Percentiles rank a stretch among this genome's conserved stretches.
These are phyloP conservation scores for Colletotrichum godetiae DNA, from an alignment of 2,329 filamentous ascomycete genomes.

Conservation along the genomic window DNA sequence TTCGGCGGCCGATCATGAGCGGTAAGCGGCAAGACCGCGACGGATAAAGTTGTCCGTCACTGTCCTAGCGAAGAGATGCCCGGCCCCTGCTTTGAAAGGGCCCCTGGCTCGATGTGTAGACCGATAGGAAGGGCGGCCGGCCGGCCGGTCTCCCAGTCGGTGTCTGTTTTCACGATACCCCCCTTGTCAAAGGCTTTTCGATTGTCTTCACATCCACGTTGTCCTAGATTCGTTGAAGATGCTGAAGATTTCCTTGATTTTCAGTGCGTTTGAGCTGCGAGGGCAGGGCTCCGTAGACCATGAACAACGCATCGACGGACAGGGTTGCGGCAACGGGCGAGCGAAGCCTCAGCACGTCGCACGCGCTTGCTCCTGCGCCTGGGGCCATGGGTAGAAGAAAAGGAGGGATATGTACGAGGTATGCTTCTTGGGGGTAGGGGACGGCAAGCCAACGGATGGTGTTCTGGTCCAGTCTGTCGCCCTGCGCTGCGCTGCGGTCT, in stretches of 20 bases:
- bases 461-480: not conserved
- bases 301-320: conserved; percentile 8
- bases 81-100: not conserved
- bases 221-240: not conserved
- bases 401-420: not conserved
- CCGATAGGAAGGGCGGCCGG: not conserved
- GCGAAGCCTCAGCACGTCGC: not conserved
- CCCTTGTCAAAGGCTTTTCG: not conserved
- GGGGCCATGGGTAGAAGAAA: not conserved
- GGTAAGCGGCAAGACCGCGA: conserved; percentile 1
- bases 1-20: not conserved
- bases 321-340: not conserved
- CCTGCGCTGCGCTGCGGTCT: not conserved
- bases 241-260: conserved; percentile 3
- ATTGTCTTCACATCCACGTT: conserved; percentile 1
- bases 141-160: not conserved
- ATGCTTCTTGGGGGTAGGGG: not conserved
- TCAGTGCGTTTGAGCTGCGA: not conserved
- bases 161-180: not conserved
- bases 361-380: not conserved
- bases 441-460: not conserved
- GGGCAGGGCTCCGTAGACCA: not conserved
- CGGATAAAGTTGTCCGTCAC: not conserved
- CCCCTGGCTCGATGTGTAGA: not conserved
- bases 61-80: not conserved